Conservation (phyloP, 345 rosid species). For the Pistacia integerrima region DNA sequence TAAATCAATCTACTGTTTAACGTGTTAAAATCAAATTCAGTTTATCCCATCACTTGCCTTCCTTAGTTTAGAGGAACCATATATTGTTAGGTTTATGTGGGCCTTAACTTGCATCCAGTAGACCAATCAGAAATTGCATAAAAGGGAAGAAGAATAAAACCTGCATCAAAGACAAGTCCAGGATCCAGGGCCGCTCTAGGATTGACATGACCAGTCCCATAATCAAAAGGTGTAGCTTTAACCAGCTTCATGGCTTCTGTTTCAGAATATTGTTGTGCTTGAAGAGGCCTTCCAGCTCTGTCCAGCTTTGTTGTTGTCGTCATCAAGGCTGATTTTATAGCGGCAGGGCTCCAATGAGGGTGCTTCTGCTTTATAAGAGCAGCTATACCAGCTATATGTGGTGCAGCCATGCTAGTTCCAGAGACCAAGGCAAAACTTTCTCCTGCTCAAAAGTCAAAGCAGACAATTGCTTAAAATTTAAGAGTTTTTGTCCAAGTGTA, state of each 20-base stretch:
- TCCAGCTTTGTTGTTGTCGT: constrained; percentile 83
- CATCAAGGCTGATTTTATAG: constrained; percentile 95
- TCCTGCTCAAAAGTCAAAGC: constrained; percentile 56
- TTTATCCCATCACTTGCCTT: constrained; percentile 3
- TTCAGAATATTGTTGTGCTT: constrained; percentile 89
- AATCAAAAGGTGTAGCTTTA: constrained; percentile 90
- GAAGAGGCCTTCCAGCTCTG: constrained; percentile 90
- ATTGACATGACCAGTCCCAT: constrained; percentile 94
- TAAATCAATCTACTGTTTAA: neutral
- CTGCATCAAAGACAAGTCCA: constrained; percentile 94
- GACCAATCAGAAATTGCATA: constrained; percentile 4
- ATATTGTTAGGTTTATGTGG: neutral
- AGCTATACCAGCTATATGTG: constrained; percentile 98
- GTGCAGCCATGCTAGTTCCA: constrained; percentile 99
- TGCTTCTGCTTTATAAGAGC: constrained; percentile 97
- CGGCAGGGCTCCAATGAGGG: constrained; percentile 97
- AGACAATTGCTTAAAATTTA: constrained; percentile 11
- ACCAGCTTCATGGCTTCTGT: constrained; percentile 76
- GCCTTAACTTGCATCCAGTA: neutral
- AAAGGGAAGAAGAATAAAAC: constrained; percentile 33
- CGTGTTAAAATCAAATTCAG: neutral
- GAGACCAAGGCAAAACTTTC: constrained; percentile 96
- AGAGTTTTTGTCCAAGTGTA: neutral
- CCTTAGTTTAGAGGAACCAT: neutral
- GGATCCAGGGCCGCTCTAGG: constrained; percentile 98